Evolutionary conservation across 2,329 filamentous ascomycete genomes (phyloP).

Genomic region (Neonectria punicea): DNA sequence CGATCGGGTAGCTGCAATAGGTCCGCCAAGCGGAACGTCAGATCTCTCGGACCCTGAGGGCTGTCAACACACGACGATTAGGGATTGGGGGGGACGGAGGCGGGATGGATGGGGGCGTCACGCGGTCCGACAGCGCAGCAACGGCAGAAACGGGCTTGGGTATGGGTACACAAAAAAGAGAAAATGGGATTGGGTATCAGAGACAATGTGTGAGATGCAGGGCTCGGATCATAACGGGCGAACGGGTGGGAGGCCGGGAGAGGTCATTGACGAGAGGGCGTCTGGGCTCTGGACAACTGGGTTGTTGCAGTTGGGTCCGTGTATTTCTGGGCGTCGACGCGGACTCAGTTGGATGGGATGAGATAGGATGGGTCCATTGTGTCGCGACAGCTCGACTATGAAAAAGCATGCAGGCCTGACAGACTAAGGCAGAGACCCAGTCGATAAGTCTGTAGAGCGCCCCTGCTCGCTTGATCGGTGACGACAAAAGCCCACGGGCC

Average conservation of each 20-base stretch:
- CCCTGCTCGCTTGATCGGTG: conserved; percentile 35
- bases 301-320: conserved; percentile 4
- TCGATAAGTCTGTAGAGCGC: conserved; percentile 24
- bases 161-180: conserved; percentile 24
- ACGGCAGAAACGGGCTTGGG: conserved; percentile 34
- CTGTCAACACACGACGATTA: conserved; percentile 28
- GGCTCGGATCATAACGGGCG: conserved; percentile 46
- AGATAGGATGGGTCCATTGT: not conserved
- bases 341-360: not conserved
- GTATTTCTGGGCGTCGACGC: conserved; percentile 14
- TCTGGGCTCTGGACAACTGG: conserved; percentile 12
- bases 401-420: conserved; percentile 42
- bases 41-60: conserved; percentile 36
- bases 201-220: conserved; percentile 44
- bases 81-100: conserved; percentile 31
- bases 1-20: conserved; percentile 48
- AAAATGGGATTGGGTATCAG: conserved; percentile 34
- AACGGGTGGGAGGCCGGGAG: conserved; percentile 46
- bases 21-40: conserved; percentile 40
- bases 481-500: conserved; percentile 35
- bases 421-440: conserved; percentile 32
- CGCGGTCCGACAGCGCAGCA: conserved; percentile 41
- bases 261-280: conserved; percentile 43
- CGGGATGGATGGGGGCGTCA: conserved; percentile 37
- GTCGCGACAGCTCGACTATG: conserved; percentile 14